A percentile compares a stretch with the other conserved stretches of the same genome.
Evolutionary conservation across 2,329 filamentous ascomycete genomes (phyloP).

Genomic region (Aspergillus quadricinctus): DNA sequence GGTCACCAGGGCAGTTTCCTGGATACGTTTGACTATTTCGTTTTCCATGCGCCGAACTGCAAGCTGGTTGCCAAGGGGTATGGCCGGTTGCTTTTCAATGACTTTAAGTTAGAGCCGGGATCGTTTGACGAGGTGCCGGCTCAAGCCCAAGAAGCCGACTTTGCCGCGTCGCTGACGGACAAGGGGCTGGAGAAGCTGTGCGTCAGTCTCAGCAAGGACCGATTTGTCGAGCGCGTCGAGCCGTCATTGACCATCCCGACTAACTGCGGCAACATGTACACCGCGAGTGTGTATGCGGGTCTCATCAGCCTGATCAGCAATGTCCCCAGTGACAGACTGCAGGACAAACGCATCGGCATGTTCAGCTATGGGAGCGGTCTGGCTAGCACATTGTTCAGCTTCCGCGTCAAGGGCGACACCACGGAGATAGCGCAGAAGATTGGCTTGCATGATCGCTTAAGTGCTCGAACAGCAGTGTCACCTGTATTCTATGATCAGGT

Average conservation of each 20-base stretch:
- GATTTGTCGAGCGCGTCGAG: constrained; percentile 71
- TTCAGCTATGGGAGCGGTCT: constrained; percentile 79
- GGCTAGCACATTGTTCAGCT: constrained; percentile 69
- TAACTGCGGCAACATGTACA: constrained; percentile 65
- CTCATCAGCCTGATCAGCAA: constrained; percentile 59
- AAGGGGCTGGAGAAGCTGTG: constrained; percentile 84
- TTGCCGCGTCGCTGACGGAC: constrained; percentile 72
- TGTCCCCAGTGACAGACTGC: constrained; percentile 57
- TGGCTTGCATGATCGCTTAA: constrained; percentile 65
- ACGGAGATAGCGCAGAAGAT: constrained; percentile 63
- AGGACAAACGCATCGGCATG: constrained; percentile 68
- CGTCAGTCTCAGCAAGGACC: constrained; percentile 78
- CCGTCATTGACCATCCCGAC: constrained; percentile 72
- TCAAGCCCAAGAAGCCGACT: constrained; percentile 73
- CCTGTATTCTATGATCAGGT: constrained; percentile 72
- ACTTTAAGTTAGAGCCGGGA: constrained; percentile 69
- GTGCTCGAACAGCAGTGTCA: constrained; percentile 60
- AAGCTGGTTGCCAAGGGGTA: constrained; percentile 87
- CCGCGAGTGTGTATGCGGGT: constrained; percentile 56
- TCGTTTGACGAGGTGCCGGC: constrained; percentile 70
- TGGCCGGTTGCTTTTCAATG: constrained; percentile 77
- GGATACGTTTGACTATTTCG: constrained; percentile 78
- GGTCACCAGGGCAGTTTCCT: constrained; percentile 52
- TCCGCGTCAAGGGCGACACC: constrained; percentile 62
- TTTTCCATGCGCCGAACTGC: constrained; percentile 82